Percentiles rank a stretch among this genome's conserved stretches.
These are phyloP conservation scores for Leishmania guyanensis DNA, from an alignment of 208 protist species.

Conservation along the genomic window DNA sequence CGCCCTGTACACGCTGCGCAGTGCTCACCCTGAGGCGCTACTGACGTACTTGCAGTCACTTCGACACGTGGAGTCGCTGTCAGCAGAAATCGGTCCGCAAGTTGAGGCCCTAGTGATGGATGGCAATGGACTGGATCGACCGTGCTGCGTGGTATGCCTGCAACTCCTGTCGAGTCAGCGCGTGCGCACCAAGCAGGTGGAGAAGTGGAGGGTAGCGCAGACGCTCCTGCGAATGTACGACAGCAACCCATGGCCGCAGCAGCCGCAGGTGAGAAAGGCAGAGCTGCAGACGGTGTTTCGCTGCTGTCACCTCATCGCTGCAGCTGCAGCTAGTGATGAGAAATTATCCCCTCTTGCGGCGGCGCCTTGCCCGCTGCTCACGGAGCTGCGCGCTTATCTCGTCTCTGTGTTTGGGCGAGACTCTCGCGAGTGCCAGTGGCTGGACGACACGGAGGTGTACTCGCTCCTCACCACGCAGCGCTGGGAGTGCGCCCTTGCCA, in stretches of 20 bases:
- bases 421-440: constrained; percentile 68
- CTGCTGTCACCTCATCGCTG: constrained; percentile 67
- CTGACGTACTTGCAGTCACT: constrained; percentile 71
- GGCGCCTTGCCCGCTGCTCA: constrained; percentile 16
- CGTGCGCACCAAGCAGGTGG: constrained; percentile 28
- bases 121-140: constrained; percentile 60
- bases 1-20: constrained; percentile 49
- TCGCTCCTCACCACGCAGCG: constrained; percentile 36
- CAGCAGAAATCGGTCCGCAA: constrained; percentile 28
- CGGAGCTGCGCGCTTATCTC: constrained; percentile 29
- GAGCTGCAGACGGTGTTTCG: constrained; percentile 85
- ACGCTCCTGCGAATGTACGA: constrained; percentile 54
- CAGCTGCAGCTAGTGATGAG: background rate
- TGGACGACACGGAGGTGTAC: constrained; percentile 77
- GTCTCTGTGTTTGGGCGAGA: constrained; percentile 44
- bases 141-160: constrained; percentile 64
- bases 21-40: constrained; percentile 71
- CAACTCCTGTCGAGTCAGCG: constrained; percentile 60
- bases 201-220: constrained; percentile 42
- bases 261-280: constrained; percentile 60
- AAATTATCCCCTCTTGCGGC: background rate
- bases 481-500: constrained; percentile 42
- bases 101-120: constrained; percentile 57
- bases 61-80: constrained; percentile 47
- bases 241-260: constrained; percentile 70